phyloP scores from a whole-genome alignment of 768 basidiomycete genomes.

The Tricholoma furcatifolium region DNA sequence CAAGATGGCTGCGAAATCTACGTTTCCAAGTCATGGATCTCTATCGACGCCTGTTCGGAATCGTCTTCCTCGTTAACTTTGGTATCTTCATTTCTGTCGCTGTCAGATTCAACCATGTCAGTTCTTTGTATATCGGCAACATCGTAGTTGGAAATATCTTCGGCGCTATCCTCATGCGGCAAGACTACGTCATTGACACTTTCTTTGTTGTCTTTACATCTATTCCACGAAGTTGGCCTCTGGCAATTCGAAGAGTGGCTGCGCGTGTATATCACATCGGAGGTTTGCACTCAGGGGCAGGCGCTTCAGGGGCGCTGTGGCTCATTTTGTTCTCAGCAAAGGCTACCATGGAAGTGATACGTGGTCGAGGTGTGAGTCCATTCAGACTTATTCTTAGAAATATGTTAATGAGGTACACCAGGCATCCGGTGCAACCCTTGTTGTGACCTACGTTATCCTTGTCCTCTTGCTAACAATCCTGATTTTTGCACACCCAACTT shows the following conservation, averaged over 20 bases:
- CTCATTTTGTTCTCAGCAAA: conserved; percentile 46
- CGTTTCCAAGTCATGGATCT: conserved; percentile 57
- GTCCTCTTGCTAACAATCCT: conserved; percentile 35
- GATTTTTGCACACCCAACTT: conserved; percentile 37
- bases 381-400: not conserved
- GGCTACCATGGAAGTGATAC: conserved; percentile 48
- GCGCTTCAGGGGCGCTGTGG: conserved; percentile 56
- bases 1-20: conserved; percentile 46
- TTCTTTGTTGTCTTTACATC: conserved; percentile 54
- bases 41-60: conserved; percentile 59
- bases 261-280: conserved; percentile 63
- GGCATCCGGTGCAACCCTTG: conserved; percentile 12
- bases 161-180: conserved; percentile 48
- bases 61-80: conserved; percentile 58
- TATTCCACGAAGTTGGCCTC: conserved; percentile 55
- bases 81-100: conserved; percentile 46
- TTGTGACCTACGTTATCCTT: conserved; percentile 9
- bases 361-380: conserved; percentile 30
- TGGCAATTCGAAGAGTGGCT: conserved; percentile 50
- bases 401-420: not conserved
- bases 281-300: conserved; percentile 58
- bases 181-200: conserved; percentile 59
- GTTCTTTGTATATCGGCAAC: conserved; percentile 29
- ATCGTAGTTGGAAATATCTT: conserved; percentile 48
- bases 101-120: conserved; percentile 32